Evolutionary conservation across 768 basidiomycete species (phyloP).

Genomic region (Asterophora lycoperdoides): DNA sequence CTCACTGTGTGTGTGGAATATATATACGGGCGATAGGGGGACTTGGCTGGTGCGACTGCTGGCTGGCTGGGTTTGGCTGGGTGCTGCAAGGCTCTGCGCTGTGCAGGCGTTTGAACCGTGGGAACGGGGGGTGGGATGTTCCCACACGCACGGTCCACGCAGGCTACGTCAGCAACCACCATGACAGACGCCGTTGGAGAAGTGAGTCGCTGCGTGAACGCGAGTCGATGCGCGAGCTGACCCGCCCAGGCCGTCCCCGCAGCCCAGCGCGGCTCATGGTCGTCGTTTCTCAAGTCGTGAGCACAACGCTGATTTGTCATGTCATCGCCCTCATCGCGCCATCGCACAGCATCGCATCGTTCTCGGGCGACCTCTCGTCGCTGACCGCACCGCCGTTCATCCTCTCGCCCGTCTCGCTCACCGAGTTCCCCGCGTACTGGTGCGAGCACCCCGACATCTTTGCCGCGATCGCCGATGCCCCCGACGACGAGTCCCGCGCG

Average conservation of each 20-base stretch:
- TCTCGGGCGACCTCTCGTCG: slow-evolving; percentile 84
- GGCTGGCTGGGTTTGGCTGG: slow-evolving; percentile 4
- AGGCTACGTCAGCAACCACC: slow-evolving; percentile 3
- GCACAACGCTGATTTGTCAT: too few species aligned
- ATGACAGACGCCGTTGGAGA: slow-evolving; percentile 27
- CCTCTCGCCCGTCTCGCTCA: slow-evolving; percentile 84
- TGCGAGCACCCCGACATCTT: slow-evolving; percentile 92
- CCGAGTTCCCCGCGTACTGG: slow-evolving; percentile 97
- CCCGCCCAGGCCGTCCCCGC: slow-evolving; percentile 63
- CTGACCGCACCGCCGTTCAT: slow-evolving; percentile 90
- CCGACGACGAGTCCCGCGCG: slow-evolving; percentile 66
- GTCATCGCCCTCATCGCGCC: slow-evolving; percentile 7
- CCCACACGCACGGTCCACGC: slow-evolving; percentile 14
- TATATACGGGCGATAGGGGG: slow-evolving; percentile 3
- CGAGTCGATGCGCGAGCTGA: slow-evolving; percentile 8
- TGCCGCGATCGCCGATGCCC: slow-evolving; percentile 76
- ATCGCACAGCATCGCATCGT: slow-evolving; percentile 63
- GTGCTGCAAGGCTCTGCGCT: background rate
- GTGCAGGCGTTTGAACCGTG: slow-evolving; percentile 7
- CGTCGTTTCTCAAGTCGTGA: slow-evolving; percentile 86
- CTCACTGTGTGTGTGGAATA: background rate
- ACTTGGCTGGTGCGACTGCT: too few species aligned
- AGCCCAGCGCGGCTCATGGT: slow-evolving; percentile 84
- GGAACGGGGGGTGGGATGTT: background rate
- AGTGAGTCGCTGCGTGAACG: slow-evolving; percentile 17